These are phyloP conservation scores for Cyclotella atomus DNA, from an alignment of 108 stramenopile genomes.

Conservation along the genomic window DNA sequence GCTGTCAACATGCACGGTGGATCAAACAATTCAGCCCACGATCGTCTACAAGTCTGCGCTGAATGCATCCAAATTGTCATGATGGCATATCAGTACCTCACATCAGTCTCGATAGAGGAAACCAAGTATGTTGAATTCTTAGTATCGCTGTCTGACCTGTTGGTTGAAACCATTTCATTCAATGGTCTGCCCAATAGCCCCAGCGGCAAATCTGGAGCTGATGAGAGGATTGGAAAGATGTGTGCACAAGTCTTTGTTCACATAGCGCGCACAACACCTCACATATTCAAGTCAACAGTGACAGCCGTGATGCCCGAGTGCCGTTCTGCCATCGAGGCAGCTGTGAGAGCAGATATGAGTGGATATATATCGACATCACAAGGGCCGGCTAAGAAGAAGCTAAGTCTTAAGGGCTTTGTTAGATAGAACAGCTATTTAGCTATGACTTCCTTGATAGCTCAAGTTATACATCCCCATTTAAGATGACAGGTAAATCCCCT, in stretches of 20 bases:
- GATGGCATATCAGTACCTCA: conserved; percentile 71
- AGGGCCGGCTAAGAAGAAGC: conserved; percentile 73
- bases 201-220: conserved; percentile 47
- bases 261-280: conserved; percentile 67
- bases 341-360: conserved; percentile 88
- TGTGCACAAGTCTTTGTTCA: conserved; percentile 79
- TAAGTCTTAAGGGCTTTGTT: conserved; percentile 61
- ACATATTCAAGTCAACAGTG: conserved; percentile 75
- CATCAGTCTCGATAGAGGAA: conserved; percentile 42
- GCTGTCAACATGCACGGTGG: conserved; percentile 42
- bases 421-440: no score
- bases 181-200: conserved; percentile 86
- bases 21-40: conserved; percentile 19
- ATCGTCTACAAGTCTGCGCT: conserved; percentile 58
- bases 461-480: conserved; percentile 19
- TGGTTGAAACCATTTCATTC: conserved; percentile 65
- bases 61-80: conserved; percentile 74
- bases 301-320: conserved; percentile 53
- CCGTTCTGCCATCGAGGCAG: conserved; percentile 70
- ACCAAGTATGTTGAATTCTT: conserved; percentile 60
- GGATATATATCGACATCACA: conserved; percentile 60
- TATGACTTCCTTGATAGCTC: neutral
- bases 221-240: conserved; percentile 67
- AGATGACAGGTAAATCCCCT: conserved; percentile 51
- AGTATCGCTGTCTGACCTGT: conserved; percentile 56